Percentiles rank a stretch among this genome's conserved stretches.
These are phyloP conservation scores for Aphanoascus verrucosus DNA, from an alignment of 2,329 filamentous ascomycete genomes.

Conservation along the genomic window DNA sequence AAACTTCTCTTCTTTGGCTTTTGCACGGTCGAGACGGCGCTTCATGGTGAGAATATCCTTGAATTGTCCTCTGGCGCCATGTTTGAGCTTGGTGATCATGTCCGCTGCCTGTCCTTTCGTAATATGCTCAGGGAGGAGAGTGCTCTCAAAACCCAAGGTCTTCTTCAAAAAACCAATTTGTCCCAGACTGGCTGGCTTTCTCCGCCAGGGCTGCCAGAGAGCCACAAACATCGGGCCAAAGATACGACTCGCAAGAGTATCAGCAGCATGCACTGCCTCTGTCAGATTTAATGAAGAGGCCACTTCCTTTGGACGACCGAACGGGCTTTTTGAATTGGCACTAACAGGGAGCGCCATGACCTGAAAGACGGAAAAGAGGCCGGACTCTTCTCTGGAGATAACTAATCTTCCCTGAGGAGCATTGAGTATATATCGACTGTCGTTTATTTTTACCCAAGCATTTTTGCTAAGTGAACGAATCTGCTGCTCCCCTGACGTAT, in stretches of 20 bases:
- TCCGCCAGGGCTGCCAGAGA: constrained; percentile 59
- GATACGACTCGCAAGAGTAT: constrained; percentile 60
- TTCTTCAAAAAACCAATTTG: constrained; percentile 39
- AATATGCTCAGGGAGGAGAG: constrained; percentile 50
- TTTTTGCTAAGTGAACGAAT: constrained; percentile 65
- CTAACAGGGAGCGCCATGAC: constrained; percentile 23
- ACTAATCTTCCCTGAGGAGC: constrained; percentile 51
- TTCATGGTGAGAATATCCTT: constrained; percentile 44
- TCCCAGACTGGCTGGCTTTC: constrained; percentile 46
- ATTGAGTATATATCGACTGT: constrained; percentile 59
- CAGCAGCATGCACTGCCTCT: constrained; percentile 71
- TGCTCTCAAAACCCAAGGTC: constrained; percentile 41
- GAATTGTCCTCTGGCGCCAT: constrained; percentile 61
- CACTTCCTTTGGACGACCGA: constrained; percentile 57
- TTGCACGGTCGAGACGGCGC: constrained; percentile 36
- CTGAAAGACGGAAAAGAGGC: constrained; percentile 26
- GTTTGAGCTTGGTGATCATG: constrained; percentile 84
- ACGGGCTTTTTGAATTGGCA: constrained; percentile 42
- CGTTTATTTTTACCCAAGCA: constrained; percentile 73
- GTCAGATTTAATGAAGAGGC: constrained; percentile 55
- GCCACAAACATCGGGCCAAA: constrained; percentile 60
- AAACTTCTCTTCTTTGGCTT: constrained; percentile 24
- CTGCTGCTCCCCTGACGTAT: constrained; percentile 65
- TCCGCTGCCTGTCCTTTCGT: constrained; percentile 75
- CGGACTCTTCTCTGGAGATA: constrained; percentile 32